phyloP scores from a whole-genome alignment of 495 filamentous ascomycete species.

The Cercophora newfieldiana region DNA sequence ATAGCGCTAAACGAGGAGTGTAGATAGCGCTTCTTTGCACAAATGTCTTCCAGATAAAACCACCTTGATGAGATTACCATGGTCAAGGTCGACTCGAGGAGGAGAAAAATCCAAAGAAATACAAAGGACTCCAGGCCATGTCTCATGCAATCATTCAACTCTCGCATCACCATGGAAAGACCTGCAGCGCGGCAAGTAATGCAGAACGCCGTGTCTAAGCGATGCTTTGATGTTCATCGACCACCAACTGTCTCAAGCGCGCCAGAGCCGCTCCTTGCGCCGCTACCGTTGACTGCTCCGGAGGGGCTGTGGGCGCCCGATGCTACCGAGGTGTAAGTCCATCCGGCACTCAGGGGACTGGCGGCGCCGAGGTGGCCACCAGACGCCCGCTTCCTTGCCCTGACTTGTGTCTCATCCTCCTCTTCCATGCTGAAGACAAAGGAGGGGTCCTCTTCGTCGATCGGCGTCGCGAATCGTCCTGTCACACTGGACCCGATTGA shows the following conservation, averaged over 20 bases:
- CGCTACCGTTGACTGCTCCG: conserved; percentile 19
- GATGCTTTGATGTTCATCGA: conserved; percentile 15
- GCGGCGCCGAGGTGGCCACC: conserved; percentile 32
- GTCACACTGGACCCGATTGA: conserved; percentile 51
- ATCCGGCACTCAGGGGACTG: conserved; percentile 35
- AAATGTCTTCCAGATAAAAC: background rate
- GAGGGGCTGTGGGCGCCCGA: conserved; percentile 28
- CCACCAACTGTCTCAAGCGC: conserved; percentile 27
- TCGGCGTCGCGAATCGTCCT: conserved; percentile 61
- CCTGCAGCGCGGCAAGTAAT: background rate
- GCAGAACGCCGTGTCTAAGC: background rate
- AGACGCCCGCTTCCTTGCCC: conserved; percentile 45
- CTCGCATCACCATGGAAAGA: too few species aligned
- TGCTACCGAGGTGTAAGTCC: conserved; percentile 42
- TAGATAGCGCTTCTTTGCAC: too few species aligned
- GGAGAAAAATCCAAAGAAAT: background rate
- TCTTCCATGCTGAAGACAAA: conserved; percentile 85
- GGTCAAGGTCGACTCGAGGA: background rate
- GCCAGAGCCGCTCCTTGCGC: conserved; percentile 9
- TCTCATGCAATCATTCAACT: conserved; percentile 14
- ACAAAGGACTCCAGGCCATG: conserved; percentile 12
- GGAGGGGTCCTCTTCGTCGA: conserved; percentile 72
- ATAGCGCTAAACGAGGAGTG: too few species aligned
- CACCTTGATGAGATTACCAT: background rate
- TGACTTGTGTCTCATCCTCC: conserved; percentile 57